Percentiles rank a stretch among this genome's conserved stretches.
Evolutionary conservation across 306 rosid species (phyloP).

Genomic region (Lotus japonicus): DNA sequence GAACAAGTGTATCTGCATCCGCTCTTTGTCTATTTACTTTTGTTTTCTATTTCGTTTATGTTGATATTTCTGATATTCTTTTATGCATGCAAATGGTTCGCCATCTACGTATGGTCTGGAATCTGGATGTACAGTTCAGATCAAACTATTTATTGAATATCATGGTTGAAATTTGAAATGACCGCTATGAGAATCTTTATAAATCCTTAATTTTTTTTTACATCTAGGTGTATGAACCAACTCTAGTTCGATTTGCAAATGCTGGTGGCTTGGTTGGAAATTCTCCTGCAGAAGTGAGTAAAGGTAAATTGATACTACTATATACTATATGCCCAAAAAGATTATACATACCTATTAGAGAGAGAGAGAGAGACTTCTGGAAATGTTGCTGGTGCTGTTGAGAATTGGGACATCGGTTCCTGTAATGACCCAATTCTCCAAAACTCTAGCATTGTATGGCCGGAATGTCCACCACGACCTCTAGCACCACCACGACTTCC

Average conservation of each 20-base stretch:
- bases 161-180: slow-evolving; percentile 8
- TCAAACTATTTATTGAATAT: neutral
- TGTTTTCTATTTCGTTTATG: neutral
- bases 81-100: neutral
- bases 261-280: slow-evolving; percentile 83
- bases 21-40: neutral
- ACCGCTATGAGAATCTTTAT: neutral
- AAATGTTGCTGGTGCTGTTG: too few species aligned
- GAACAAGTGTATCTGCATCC: neutral
- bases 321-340: neutral
- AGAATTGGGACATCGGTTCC: too few species aligned
- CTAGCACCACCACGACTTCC: too few species aligned
- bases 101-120: slow-evolving; percentile 17
- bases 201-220: slow-evolving; percentile 10
- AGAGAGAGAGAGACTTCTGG: too few species aligned
- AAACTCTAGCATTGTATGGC: too few species aligned
- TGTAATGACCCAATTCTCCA: too few species aligned
- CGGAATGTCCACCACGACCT: too few species aligned
- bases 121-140: neutral
- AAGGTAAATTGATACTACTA: slow-evolving; percentile 61
- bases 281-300: slow-evolving; percentile 81
- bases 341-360: neutral
- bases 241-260: slow-evolving; percentile 51
- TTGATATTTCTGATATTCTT: neutral
- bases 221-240: slow-evolving; percentile 76